phyloP scores from a whole-genome alignment of 148 eudicot genomes.

The Camellia lanceoleosa region DNA sequence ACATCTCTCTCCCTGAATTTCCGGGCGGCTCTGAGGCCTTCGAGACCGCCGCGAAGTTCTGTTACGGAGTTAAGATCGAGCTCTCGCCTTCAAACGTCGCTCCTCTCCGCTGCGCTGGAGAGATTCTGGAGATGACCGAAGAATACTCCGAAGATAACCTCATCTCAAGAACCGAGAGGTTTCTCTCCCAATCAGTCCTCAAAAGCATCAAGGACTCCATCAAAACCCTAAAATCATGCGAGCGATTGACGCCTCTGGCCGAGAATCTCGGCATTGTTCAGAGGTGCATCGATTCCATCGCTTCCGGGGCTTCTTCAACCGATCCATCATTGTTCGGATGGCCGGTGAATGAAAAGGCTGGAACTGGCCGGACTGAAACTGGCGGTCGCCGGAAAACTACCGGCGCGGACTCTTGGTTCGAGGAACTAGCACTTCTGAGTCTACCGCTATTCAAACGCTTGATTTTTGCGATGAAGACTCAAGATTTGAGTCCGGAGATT shows the following conservation, averaged over 20 bases:
- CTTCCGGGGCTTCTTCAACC: constrained; percentile 46
- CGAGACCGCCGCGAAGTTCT: constrained; percentile 90
- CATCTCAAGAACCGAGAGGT: constrained; percentile 61
- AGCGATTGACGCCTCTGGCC: constrained; percentile 50
- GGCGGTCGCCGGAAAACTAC: constrained; percentile 14
- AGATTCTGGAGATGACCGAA: constrained; percentile 76
- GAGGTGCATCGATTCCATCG: constrained; percentile 60
- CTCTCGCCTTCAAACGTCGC: constrained; percentile 58
- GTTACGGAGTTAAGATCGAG: constrained; percentile 86
- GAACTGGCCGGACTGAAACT: neutral
- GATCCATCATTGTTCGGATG: constrained; percentile 88
- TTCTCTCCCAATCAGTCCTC: constrained; percentile 50
- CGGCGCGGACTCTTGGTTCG: constrained; percentile 57
- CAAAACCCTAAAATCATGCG: constrained; percentile 62
- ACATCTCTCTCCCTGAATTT: constrained; percentile 53
- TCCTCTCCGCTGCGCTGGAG: constrained; percentile 89
- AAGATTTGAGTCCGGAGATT: constrained; percentile 50
- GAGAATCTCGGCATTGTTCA: constrained; percentile 69
- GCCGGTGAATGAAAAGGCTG: constrained; percentile 58
- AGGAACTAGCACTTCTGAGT: constrained; percentile 52
- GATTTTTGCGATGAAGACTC: constrained; percentile 51
- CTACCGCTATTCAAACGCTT: constrained; percentile 52
- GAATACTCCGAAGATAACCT: constrained; percentile 80
- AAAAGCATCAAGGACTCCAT: constrained; percentile 54
- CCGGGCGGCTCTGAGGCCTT: constrained; percentile 85